Base-by-base conservation (phyloP, 306 rosid species). In the Vicia faba region DNA sequence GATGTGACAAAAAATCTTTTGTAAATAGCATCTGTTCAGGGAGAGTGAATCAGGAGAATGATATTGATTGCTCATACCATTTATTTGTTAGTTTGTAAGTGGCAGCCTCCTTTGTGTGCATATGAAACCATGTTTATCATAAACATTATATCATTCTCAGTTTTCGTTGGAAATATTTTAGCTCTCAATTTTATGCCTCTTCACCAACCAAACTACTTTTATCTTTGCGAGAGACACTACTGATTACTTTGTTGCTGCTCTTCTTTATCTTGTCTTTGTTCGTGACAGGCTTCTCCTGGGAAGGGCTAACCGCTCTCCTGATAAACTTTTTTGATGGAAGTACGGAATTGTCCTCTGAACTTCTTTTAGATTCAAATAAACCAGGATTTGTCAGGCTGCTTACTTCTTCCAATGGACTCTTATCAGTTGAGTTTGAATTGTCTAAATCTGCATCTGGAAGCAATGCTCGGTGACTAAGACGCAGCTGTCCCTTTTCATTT, bases 401-500 rank as follows among this genome's bases (percentile, higher is more conserved):
- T 65, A 14, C 51, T 26, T 74, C 71, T 36, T 66, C 69, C 11
- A 36, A 36, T 25, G 11, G 33, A 66, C 50, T 61, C 44, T 66
- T 57, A 60, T 49, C 68, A 59, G 55, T 74, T 16, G 81, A 72
- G 31, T 74, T 74, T 29, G 78, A 76, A 35, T 75, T 74, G 28
- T 78, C 86, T 58, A 75, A 59, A 80, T 79, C 83, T n/a, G 86
- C 33, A 53, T 79, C 88, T 7, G 96, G 97, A 84, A 88, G 95
- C 83, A 93, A 38, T 29, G 88, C 96, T 64, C 87, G 81, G 69
- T 71, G 88, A 75, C 98, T 93, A 72, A 93, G 91, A 80, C 98
- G 98, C 80, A 93, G 87, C 64, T 93, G 98, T 20, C 98, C 97
- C 75, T 86, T 89, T 26, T 84, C 96, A 82, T 93, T 93, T 79